Percentiles rank a stretch among this genome's conserved stretches.
These are phyloP conservation scores for Lepiota venenata DNA, from an alignment of 768 basidiomycete genomes.

Conservation along the genomic window DNA sequence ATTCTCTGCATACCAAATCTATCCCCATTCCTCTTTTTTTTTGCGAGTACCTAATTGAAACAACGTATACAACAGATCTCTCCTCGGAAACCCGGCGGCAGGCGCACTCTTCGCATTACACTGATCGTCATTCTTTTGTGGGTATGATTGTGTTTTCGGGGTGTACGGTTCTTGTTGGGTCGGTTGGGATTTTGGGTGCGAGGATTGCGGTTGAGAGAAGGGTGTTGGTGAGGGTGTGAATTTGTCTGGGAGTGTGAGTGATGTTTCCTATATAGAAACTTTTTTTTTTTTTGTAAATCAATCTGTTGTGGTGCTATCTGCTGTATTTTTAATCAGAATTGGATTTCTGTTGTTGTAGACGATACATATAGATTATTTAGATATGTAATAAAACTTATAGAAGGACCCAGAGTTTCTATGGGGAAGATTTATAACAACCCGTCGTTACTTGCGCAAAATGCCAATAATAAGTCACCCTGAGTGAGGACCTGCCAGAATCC, in stretches of 20 bases:
- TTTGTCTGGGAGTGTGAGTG: no score
- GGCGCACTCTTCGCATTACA: slow-evolving; percentile 51
- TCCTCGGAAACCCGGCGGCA: slow-evolving; percentile 62
- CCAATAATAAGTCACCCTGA: no score
- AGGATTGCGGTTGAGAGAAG: slow-evolving; percentile 41
- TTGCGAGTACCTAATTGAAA: background rate
- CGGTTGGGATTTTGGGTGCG: slow-evolving; percentile 50
- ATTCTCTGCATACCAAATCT: background rate
- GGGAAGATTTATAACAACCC: no score
- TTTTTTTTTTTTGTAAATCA: background rate
- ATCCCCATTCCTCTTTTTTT: background rate
- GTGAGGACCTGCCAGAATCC: no score
- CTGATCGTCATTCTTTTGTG: slow-evolving; percentile 39
- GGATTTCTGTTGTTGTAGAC: no score
- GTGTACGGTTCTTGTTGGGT: slow-evolving; percentile 54
- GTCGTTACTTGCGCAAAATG: no score
- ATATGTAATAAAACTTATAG: no score
- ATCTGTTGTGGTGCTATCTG: no score
- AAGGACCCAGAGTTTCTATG: no score
- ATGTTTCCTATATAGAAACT: no score
- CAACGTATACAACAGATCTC: slow-evolving; percentile 36
- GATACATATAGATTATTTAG: no score
- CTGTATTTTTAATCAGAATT: no score
- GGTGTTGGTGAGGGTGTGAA: slow-evolving; percentile 28
- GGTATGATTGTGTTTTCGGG: slow-evolving; percentile 62